Conservation (phyloP, 805 yeast genomes). For the Ogataea pini region DNA sequence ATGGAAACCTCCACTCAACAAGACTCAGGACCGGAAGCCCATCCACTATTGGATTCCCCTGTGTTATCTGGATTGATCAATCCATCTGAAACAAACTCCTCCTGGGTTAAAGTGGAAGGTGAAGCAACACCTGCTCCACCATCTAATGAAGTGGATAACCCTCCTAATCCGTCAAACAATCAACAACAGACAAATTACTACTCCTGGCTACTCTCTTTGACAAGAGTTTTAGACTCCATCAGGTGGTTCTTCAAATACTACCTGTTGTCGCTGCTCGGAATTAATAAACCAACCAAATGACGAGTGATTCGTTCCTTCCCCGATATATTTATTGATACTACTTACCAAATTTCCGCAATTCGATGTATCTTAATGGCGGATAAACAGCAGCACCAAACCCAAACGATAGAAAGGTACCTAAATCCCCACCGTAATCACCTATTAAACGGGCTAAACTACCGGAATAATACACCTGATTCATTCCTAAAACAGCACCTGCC, state of each 20-base stretch:
- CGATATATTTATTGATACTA: no score
- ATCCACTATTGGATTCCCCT: not conserved
- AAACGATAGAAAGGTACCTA: constrained; percentile 79
- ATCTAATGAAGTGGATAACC: not conserved
- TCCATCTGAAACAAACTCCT: constrained; percentile 8
- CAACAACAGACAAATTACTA: constrained; percentile 15
- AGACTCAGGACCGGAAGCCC: no score
- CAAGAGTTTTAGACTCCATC: constrained; percentile 18
- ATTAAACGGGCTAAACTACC: constrained; percentile 70
- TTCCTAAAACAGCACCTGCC: constrained; percentile 82
- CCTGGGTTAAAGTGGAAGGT: constrained; percentile 19
- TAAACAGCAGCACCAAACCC: constrained; percentile 66
- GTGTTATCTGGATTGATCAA: not conserved
- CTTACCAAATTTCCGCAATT: constrained; percentile 54
- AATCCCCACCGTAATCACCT: constrained; percentile 74
- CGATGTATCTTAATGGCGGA: constrained; percentile 66
- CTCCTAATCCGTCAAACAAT: not conserved
- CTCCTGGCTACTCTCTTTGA: constrained; percentile 20
- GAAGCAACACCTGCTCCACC: not conserved
- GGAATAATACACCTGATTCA: constrained; percentile 82
- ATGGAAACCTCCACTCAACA: not conserved
- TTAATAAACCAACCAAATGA: constrained; percentile 5
- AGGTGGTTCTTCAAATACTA: constrained; percentile 26
- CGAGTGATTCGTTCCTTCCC: no score
- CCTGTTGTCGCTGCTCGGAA: constrained; percentile 18